These are phyloP conservation scores for Groenewaldozyma sp. DNA, from an alignment of 1,139 yeast genomes.

Conservation along the genomic window DNA sequence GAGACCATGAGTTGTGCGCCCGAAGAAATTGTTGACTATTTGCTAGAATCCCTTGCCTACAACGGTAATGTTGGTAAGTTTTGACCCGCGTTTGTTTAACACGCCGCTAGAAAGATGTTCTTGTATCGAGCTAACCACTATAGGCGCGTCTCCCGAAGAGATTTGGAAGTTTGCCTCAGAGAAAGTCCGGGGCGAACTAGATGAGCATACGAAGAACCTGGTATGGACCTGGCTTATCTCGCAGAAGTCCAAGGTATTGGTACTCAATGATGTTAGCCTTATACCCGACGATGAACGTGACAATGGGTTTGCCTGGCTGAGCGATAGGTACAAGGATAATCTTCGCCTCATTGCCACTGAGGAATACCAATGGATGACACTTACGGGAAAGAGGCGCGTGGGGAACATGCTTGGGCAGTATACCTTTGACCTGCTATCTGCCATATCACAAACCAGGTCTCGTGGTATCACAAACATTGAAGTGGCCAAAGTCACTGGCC, in stretches of 20 bases:
- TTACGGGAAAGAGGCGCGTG: conserved; percentile 29
- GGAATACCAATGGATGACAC: conserved; percentile 29
- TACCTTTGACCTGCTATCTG: conserved; percentile 31
- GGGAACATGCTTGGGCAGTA: conserved; percentile 26
- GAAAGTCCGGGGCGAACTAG: conserved; percentile 17
- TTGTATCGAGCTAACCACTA: too few species aligned
- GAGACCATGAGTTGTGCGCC: too few species aligned
- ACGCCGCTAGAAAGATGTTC: too few species aligned
- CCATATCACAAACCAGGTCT: conserved; percentile 28
- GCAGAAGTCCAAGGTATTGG: conserved; percentile 18
- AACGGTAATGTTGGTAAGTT: conserved; percentile 29
- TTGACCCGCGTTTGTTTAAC: too few species aligned
- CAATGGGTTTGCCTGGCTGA: conserved; percentile 12
- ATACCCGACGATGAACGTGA: conserved; percentile 12
- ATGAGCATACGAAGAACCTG: conserved; percentile 19
- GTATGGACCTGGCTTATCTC: conserved; percentile 27
- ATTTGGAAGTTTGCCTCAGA: conserved; percentile 22
- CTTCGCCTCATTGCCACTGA: conserved; percentile 27
- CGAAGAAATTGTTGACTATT: conserved; percentile 23
- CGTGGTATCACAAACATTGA: conserved; percentile 32
- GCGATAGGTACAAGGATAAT: conserved; percentile 15
- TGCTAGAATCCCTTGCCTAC: conserved; percentile 26
- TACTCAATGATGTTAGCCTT: conserved; percentile 13
- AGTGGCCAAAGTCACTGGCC: conserved; percentile 29
- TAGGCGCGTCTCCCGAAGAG: conserved; percentile 24